phyloP scores from a whole-genome alignment of 2,329 filamentous ascomycete species.

The Davidsoniella neocaledoniae region DNA sequence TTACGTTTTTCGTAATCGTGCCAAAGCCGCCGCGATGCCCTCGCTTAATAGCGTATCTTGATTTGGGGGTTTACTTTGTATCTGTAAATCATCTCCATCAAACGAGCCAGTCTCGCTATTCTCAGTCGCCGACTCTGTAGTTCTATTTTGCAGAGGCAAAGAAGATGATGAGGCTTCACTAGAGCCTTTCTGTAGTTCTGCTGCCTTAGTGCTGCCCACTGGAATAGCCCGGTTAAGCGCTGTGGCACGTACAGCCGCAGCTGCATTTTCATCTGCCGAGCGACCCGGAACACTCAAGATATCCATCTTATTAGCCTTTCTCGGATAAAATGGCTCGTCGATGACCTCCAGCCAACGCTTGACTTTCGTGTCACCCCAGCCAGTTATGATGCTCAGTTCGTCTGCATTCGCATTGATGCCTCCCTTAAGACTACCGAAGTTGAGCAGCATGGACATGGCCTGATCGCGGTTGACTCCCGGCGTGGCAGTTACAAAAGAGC shows the following conservation, averaged over 20 bases:
- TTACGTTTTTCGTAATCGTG: conserved; percentile 32
- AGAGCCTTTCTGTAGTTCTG: neutral
- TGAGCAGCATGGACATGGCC: conserved; percentile 73
- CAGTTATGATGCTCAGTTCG: conserved; percentile 66
- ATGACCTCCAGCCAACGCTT: conserved; percentile 69
- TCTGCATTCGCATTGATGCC: conserved; percentile 80
- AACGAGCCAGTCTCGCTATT: neutral
- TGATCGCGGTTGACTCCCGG: conserved; percentile 89
- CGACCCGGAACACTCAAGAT: conserved; percentile 9
- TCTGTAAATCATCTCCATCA: conserved; percentile 21
- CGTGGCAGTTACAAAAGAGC: conserved; percentile 85
- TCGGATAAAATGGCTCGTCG: conserved; percentile 67
- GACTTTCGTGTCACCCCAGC: conserved; percentile 94
- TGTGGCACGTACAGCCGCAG: neutral
- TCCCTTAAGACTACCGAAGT: conserved; percentile 75
- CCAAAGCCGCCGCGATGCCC: conserved; percentile 44
- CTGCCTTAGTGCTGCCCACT: neutral
- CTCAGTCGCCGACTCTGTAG: neutral
- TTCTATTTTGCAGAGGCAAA: too few relatives aligned
- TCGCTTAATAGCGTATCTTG: conserved; percentile 28
- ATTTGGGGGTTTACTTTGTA: conserved; percentile 17
- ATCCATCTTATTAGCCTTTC: conserved; percentile 44
- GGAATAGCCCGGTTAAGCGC: neutral
- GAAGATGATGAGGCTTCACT: neutral
- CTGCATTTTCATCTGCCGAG: neutral